Base-by-base conservation (phyloP, 2,329 filamentous ascomycete genomes). In the Zasmidium citrigriseum region DNA sequence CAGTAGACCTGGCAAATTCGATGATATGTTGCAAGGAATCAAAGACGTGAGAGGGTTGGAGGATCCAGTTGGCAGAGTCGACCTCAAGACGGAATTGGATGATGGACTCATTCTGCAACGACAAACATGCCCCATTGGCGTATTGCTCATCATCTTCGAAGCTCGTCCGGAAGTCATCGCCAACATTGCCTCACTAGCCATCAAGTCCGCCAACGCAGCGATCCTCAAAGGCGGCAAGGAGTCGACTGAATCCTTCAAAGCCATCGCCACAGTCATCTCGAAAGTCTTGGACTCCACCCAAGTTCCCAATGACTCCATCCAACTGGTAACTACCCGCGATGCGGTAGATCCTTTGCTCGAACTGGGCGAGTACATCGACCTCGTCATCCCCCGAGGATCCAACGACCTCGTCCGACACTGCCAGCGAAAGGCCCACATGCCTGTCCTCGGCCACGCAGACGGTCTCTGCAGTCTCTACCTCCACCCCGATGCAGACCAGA, bases 131-230 rank as follows among this genome's bases (percentile, higher is more conserved):
- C 95, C 95, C 4, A 98, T 99, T 67, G 95, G 95, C 59, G 93
- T 98, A n/a, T 85, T 99, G 45, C 84, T 99, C 66, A 95, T 99
- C 77, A 98, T 99, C 71, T 99, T 99, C 72, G 95, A 99, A 78
- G 95, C 95, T 34, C 89, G 95, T 7, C 95, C 95, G 5, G 95
- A 99, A 77, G 95, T 99, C 64, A 97, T 99, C 71, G 95, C 93
- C 72, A 99, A 99, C 76, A 98, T 99, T 71, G 92, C 95, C 62
- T 91, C 93, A 3, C 82, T 99, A 22, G 93, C 95, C 38, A 90
- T 99, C 76, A 99, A 99, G 75, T 98, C 93, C 12, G 95, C 92
- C 69, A 99, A 99, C 75, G 90, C 95, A 34, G 95, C 93, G 52
- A 98, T 99, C 69, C 81, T 99, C 61, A 99, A 99, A 82, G 93